These are phyloP conservation scores for Saccharomycopsis babjevae DNA, from an alignment of 805 yeast genomes.

Conservation along the genomic window DNA sequence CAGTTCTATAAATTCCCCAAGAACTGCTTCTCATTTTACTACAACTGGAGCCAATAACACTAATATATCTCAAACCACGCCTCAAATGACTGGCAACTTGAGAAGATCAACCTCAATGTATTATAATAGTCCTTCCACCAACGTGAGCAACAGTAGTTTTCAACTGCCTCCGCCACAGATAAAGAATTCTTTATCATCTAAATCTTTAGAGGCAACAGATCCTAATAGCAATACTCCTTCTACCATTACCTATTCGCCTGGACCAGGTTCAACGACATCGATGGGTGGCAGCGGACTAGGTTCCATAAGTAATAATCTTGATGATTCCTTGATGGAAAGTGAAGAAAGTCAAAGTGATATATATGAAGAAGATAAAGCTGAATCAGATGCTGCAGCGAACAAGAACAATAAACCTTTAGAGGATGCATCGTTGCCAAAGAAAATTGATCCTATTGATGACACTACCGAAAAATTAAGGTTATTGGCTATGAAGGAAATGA, in stretches of 20 bases:
- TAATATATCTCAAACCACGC: not conserved
- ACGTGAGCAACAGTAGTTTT: not conserved
- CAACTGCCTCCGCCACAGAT: not conserved
- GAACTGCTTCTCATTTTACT: not conserved
- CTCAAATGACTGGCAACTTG: not conserved
- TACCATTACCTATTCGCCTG: not conserved
- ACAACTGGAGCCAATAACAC: not conserved
- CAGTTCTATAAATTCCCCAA: conserved; percentile 4
- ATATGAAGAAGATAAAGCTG: not conserved
- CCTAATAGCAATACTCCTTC: conserved; percentile 2
- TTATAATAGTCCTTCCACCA: not conserved
- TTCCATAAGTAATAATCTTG: not conserved
- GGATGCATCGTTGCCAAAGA: not conserved
- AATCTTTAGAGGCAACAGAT: not conserved
- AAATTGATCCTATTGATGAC: conserved; percentile 7
- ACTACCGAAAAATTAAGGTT: conserved; percentile 13
- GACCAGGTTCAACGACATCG: not conserved
- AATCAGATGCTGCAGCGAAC: not conserved
- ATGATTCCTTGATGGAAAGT: not conserved
- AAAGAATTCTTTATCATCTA: not conserved
- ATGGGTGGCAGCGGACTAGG: not conserved
- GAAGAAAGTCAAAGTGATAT: not conserved
- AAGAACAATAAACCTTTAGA: not conserved
- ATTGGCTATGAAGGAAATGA: conserved; percentile 17
- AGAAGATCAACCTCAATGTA: conserved; percentile 10